Evolutionary conservation across 768 basidiomycete genomes (phyloP), one percentile per base, ranked within the genome.

Genomic region (Lepiota brunneoincarnata): DNA sequence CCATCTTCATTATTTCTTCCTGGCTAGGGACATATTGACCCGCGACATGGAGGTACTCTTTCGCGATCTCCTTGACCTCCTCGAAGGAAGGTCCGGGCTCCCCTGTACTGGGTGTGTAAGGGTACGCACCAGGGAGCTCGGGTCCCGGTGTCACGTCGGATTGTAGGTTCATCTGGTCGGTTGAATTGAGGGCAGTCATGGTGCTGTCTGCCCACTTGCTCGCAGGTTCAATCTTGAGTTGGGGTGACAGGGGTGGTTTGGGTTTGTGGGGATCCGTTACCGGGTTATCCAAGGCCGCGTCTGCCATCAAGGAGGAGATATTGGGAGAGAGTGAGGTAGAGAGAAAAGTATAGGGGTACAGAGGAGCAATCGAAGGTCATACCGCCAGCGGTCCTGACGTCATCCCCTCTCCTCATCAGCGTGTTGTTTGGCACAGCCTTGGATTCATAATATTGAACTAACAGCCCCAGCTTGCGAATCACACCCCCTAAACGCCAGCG

Each of bases 31-130:
- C 45, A 14, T 54, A 54, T 47, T 54, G 45, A 4, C 53, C 39
- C 7, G 52, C 52, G 36, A 36, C 52, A 21, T 28, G 3, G 10
- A 54, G 12, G 18, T 54, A 54, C 18, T 54, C 43, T 11, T 20
- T 46, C 39, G 52, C 52, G 11, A 44, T 46, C 18, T 46, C 52
- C 39, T 31, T 54, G 18, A 54, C 41, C 28, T 54, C 52, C 5
- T 54, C 52, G 37, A 54, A 54, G 3, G 53, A 47, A 20, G 53
- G 53, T 15, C 45, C 53, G 3, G 53, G 53, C 14, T 54, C 45
- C 26, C 31, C 21, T 1, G 45, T 20, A 14, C 38, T 54, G 6
- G 53, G 53, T 4, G 45, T 40, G 21, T 54, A 54, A 10, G 53
- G 53, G 15, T 54, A 54, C 14, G 35, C 39, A 34, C 53, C 45